Percentiles rank a stretch among this genome's conserved stretches.
phyloP scores from a whole-genome alignment of 1,284 basidiomycete genomes.

The Malassezia vespertilionis region DNA sequence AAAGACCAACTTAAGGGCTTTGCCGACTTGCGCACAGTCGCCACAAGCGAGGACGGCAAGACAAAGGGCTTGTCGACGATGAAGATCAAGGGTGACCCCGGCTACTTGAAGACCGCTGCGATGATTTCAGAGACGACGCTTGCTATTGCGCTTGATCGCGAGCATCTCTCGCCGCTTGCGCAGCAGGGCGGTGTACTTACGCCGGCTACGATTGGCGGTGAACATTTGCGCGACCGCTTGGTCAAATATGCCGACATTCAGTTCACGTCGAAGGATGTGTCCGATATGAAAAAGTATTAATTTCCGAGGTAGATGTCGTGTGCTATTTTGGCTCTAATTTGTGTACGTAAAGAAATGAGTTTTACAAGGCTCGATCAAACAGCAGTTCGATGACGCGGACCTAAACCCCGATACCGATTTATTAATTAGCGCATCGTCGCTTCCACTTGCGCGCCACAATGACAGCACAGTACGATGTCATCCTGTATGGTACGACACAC shows the following conservation, averaged over 20 bases:
- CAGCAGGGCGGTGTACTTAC: slow-evolving; percentile 65
- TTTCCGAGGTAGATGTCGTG: no score
- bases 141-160: slow-evolving; percentile 55
- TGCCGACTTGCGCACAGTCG: slow-evolving; percentile 39
- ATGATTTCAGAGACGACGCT: slow-evolving; percentile 68
- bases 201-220: slow-evolving; percentile 64
- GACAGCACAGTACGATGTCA: slow-evolving; percentile 30
- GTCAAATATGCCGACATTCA: slow-evolving; percentile 54
- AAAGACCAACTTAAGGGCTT: slow-evolving; percentile 14
- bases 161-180: slow-evolving; percentile 54
- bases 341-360: no score
- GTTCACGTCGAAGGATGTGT: slow-evolving; percentile 43
- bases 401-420: no score
- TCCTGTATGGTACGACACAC: slow-evolving; percentile 34
- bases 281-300: no score
- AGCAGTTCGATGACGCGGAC: no score
- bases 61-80: slow-evolving; percentile 54
- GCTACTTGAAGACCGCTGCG: slow-evolving; percentile 61
- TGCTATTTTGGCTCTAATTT: no score
- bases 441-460: no score
- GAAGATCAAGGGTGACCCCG: slow-evolving; percentile 65
- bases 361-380: no score
- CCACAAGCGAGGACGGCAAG: slow-evolving; percentile 50
- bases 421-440: no score
- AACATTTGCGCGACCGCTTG: slow-evolving; percentile 59